These are phyloP conservation scores for Periconia digitata DNA, from an alignment of 2,329 filamentous ascomycete genomes.

Conservation along the genomic window DNA sequence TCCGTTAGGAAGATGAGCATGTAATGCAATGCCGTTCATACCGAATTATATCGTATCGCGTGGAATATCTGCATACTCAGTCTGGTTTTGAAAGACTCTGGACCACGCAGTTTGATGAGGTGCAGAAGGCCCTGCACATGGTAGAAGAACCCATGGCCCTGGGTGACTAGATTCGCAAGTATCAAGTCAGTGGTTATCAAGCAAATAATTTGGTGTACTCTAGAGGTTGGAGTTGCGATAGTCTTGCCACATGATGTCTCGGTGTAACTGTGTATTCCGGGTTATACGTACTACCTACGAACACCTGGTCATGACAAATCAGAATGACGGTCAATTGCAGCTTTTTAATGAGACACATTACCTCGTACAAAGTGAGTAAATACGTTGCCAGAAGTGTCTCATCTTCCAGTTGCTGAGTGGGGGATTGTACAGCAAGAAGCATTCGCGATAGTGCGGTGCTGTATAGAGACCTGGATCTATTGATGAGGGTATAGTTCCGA, in stretches of 20 bases:
- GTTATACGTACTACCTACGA: too few species aligned
- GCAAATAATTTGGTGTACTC: too few species aligned
- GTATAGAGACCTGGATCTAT: constrained; percentile 38
- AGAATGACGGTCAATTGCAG: background rate
- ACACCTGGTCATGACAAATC: constrained; percentile 24
- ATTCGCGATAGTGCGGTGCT: constrained; percentile 36
- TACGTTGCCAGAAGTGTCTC: constrained; percentile 40
- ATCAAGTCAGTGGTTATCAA: too few species aligned
- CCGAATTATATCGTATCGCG: constrained; percentile 40
- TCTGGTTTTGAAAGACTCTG: constrained; percentile 30
- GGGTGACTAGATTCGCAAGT: too few species aligned
- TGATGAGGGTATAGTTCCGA: constrained; percentile 30
- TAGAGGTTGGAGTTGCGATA: too few species aligned
- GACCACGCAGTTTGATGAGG: constrained; percentile 34
- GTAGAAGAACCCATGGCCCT: constrained; percentile 41
- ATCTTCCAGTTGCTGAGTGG: constrained; percentile 29
- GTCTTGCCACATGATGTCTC: too few species aligned
- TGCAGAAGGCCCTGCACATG: constrained; percentile 40
- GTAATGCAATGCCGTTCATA: constrained; percentile 9
- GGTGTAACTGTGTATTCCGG: too few species aligned
- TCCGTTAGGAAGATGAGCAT: background rate
- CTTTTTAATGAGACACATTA: constrained; percentile 2
- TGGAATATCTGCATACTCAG: constrained; percentile 37
- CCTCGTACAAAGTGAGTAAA: constrained; percentile 38
- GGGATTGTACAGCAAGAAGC: constrained; percentile 31